These are phyloP conservation scores for Ramaria sp. DNA, from an alignment of 768 basidiomycete genomes.

Conservation along the genomic window DNA sequence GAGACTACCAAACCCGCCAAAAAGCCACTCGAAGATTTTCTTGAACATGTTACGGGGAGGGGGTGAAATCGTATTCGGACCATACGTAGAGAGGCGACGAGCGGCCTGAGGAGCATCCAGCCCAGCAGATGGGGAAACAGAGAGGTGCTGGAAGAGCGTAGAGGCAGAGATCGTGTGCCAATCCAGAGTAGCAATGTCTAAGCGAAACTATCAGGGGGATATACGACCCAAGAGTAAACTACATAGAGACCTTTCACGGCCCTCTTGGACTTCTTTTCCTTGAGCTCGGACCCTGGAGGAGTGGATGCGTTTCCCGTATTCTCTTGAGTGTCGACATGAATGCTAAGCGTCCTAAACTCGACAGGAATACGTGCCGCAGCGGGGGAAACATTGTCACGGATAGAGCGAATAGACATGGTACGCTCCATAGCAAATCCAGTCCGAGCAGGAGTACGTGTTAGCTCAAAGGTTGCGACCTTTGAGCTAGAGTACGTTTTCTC, in stretches of 20 bases:
- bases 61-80: slow-evolving; percentile 41
- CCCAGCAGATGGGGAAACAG: slow-evolving; percentile 34
- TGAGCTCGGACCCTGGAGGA: neutral
- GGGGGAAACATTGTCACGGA: neutral
- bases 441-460: neutral
- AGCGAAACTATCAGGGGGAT: neutral
- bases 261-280: neutral
- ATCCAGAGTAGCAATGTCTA: slow-evolving; percentile 32
- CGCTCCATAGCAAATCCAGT: neutral
- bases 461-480: neutral
- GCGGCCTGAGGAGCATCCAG: slow-evolving; percentile 39
- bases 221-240: neutral
- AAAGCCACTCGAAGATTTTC: slow-evolving; percentile 40
- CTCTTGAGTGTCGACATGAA: slow-evolving; percentile 15
- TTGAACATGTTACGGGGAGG: slow-evolving; percentile 32
- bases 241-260: neutral
- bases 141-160: slow-evolving; percentile 34
- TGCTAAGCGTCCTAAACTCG: slow-evolving; percentile 21
- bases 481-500: too few species aligned
- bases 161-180: slow-evolving; percentile 35
- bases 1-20: slow-evolving; percentile 42
- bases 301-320: neutral
- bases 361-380: slow-evolving; percentile 9
- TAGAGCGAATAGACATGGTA: slow-evolving; percentile 7
- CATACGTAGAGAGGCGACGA: slow-evolving; percentile 32